Evolutionary conservation across 2,329 filamentous ascomycete species (phyloP).

Genomic region (Dactylellina haptotyla): DNA sequence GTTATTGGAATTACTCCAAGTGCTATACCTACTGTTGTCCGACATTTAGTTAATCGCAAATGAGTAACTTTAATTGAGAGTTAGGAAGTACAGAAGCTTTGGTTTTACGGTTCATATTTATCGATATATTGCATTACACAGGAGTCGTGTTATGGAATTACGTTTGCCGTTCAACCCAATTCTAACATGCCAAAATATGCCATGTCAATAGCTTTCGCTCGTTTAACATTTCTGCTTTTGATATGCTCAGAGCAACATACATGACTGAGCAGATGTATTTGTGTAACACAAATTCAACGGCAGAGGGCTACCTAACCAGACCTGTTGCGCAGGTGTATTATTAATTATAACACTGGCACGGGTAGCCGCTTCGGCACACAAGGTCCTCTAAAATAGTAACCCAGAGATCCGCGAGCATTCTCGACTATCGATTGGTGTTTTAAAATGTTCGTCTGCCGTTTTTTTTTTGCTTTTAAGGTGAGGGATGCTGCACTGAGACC

Average conservation of each 20-base stretch:
- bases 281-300: neutral
- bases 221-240: conserved; percentile 33
- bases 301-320: too few species aligned
- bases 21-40: too few species aligned
- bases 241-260: conserved; percentile 27
- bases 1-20: too few species aligned
- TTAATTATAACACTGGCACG: too few species aligned
- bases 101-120: too few species aligned
- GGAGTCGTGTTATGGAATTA: too few species aligned
- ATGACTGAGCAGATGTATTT: neutral
- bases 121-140: too few species aligned
- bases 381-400: conserved; percentile 13
- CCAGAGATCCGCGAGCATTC: conserved; percentile 22
- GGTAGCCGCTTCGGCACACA: neutral
- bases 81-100: too few species aligned
- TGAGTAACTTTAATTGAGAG: too few species aligned
- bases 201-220: neutral
- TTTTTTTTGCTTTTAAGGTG: conserved; percentile 6
- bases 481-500: conserved; percentile 1
- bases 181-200: neutral
- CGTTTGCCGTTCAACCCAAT: too few species aligned
- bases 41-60: too few species aligned
- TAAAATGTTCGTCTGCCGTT: neutral
- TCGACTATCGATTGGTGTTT: conserved; percentile 52
- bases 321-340: conserved; percentile 18